Base-by-base conservation (phyloP, 805 yeast genomes). In the Ogataea haglerorum region DNA sequence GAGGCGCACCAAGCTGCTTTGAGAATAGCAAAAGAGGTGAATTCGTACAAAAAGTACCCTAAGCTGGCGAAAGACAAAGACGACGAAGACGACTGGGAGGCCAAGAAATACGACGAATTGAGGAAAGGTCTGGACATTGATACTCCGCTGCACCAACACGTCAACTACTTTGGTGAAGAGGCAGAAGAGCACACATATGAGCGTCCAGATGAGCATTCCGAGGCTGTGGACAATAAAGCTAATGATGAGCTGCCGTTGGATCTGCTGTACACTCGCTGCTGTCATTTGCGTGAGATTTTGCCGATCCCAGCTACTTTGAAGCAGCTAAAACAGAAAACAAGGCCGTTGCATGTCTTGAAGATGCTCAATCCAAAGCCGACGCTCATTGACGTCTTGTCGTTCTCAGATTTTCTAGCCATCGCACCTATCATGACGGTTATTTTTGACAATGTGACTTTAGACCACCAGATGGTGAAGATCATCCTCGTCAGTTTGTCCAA, bases 1-100 rank as follows among this genome's bases (percentile, higher is more conserved):
- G 91, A 84, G 54, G 91, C 93, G 0, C 87, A 84, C 60, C 56
- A 68, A 23, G 76, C 86, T 3, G 95, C 91, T 1, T 73, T 75
- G 48, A 67, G 84, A 54, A 75, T 82, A 30, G 89, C 89, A 0
- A 66, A 67, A 34, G 93, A 85, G 61, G 86, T 83, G 9, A 49
- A 69, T 1, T 64, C 62, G 27, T 78, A 66, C 53, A 78, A 64
- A 47, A 59, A 53, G 30, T 38, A 45, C 10, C 46, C 43, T 36
- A 53, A 46, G 19, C 32, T 43, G 5, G 42, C 30, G 9, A 56
- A 51, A 21, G 60, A 58, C 21, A 49, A 48, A 5, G 54, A 57
- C 5, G 67, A 57, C 17, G 60, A 51, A 10, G 53, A 52, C 6
- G 54, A 46, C 5, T 53, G 54, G 31, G 59, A 47, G 12, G 45